Conservation (phyloP, 2,329 filamentous ascomycete species). For the Coniochaeta prunicola region DNA sequence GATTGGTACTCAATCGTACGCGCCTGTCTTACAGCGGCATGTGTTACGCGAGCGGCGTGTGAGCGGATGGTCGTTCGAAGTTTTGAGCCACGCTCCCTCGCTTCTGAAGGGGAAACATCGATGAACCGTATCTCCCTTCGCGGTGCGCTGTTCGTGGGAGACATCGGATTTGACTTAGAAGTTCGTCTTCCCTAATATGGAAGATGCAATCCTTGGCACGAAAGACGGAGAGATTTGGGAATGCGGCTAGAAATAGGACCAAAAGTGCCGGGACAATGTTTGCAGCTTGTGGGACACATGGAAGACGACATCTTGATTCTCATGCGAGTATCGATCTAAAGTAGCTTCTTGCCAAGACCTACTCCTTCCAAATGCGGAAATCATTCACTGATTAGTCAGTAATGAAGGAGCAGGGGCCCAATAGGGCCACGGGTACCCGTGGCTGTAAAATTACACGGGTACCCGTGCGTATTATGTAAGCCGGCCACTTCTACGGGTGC, state of each 20-base stretch:
- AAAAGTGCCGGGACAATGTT: too few relatives aligned
- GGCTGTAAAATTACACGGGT: too few relatives aligned
- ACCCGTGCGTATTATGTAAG: too few relatives aligned
- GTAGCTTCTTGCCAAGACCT: slow-evolving; percentile 2
- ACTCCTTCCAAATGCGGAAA: slow-evolving; percentile 1
- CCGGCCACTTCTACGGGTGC: too few relatives aligned
- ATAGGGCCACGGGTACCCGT: too few relatives aligned
- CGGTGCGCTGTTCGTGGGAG: background rate
- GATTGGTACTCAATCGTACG: slow-evolving; percentile 5
- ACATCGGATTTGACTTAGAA: background rate
- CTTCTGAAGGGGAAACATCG: background rate
- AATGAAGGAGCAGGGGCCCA: too few relatives aligned
- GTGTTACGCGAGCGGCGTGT: slow-evolving; percentile 7
- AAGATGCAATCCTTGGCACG: background rate
- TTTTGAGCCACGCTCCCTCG: background rate
- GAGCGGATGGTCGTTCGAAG: slow-evolving; percentile 3
- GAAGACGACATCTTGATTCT: background rate
- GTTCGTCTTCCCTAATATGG: background rate
- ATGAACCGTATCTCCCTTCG: slow-evolving; percentile 1
- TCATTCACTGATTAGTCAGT: too few relatives aligned
- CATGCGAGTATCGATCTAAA: background rate
- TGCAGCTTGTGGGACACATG: background rate
- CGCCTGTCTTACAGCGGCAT: slow-evolving; percentile 6
- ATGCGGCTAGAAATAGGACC: background rate
- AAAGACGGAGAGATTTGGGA: background rate